Evolutionary conservation across 2,329 filamentous ascomycete species (phyloP).

Genomic region (Penicillium hordei): DNA sequence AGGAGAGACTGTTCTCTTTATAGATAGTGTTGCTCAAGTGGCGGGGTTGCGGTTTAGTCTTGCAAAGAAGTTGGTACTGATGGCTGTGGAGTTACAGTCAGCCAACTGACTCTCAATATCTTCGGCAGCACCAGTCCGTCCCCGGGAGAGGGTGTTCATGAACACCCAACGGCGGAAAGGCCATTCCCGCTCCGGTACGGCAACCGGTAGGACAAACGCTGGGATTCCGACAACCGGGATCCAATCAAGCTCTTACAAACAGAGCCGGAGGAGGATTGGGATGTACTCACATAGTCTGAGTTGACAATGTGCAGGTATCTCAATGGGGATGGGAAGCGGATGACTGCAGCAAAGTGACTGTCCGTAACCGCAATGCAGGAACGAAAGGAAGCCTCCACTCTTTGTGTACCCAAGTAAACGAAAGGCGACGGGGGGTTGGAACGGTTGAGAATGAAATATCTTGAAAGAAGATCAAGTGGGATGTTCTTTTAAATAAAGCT

Average conservation of each 20-base stretch:
- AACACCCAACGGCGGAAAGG: constrained; percentile 9
- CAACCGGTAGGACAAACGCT: constrained; percentile 15
- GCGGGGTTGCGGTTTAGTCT: not conserved
- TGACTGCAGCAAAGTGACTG: constrained; percentile 20
- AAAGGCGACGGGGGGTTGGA: constrained; percentile 9
- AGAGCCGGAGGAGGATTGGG: not conserved
- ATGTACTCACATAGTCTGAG: constrained; percentile 17
- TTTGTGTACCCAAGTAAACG: constrained; percentile 1
- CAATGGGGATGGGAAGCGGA: constrained; percentile 13
- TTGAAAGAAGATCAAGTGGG: constrained; percentile 10
- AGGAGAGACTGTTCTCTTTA: constrained; percentile 10
- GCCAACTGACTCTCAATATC: constrained; percentile 1
- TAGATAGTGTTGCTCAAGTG: constrained; percentile 3
- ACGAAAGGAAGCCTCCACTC: constrained; percentile 13
- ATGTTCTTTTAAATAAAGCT: constrained; percentile 10
- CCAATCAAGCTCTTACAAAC: constrained; percentile 21
- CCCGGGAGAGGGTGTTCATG: not conserved
- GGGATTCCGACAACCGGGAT: constrained; percentile 3
- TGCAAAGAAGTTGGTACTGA: not conserved
- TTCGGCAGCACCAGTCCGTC: constrained; percentile 6
- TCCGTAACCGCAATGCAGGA: constrained; percentile 24
- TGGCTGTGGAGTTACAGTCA: constrained; percentile 6
- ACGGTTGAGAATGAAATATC: constrained; percentile 9
- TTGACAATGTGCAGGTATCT: constrained; percentile 8
- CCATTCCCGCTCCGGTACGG: constrained; percentile 4